Evolutionary conservation across 176 grass and related monocot genomes (phyloP).

Genomic region (Cenchrus purpureus): DNA sequence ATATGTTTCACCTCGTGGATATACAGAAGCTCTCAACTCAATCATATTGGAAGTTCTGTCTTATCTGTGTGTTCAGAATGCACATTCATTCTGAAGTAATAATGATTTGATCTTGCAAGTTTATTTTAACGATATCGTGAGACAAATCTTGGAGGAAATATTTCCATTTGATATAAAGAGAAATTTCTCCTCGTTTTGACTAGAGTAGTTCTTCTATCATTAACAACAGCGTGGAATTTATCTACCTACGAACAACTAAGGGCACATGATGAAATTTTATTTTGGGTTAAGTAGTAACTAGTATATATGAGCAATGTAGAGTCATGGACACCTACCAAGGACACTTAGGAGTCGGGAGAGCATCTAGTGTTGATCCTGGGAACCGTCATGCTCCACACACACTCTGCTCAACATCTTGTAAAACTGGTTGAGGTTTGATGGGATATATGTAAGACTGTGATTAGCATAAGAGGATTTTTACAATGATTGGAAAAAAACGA

Average conservation of each 20-base stretch:
- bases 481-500: too few relatives aligned
- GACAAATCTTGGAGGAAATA: not conserved
- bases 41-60: not conserved
- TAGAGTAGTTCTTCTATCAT: not conserved
- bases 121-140: not conserved
- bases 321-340: not conserved
- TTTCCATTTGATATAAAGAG: not conserved
- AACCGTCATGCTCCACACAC: slow-evolving; percentile 4
- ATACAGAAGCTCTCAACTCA: not conserved
- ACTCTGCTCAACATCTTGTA: slow-evolving; percentile 11
- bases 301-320: not conserved
- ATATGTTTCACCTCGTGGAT: slow-evolving; percentile 23
- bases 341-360: not conserved
- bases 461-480: not conserved
- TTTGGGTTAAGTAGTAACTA: not conserved
- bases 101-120: not conserved
- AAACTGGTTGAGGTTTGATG: not conserved
- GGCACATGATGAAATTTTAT: not conserved
- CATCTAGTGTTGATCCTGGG: not conserved
- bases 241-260: not conserved
- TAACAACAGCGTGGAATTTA: not conserved
- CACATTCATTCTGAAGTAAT: slow-evolving; percentile 13
- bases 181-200: not conserved
- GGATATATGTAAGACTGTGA: not conserved
- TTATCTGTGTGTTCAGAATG: not conserved